These are phyloP conservation scores for Nadsonia commutata DNA, from an alignment of 1,139 yeast species.

Conservation along the genomic window DNA sequence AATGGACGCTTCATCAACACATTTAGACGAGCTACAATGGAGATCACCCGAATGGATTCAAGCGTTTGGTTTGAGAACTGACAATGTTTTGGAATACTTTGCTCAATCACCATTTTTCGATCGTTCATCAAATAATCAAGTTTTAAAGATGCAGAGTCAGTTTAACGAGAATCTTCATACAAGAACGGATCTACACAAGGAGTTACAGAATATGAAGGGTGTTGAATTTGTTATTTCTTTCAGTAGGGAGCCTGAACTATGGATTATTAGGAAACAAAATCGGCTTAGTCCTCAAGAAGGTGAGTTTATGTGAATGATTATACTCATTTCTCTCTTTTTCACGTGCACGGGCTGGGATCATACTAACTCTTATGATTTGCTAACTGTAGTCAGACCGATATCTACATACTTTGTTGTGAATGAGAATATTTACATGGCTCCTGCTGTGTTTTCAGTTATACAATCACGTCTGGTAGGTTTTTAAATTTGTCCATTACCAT, in stretches of 20 bases:
- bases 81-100: constrained; percentile 83
- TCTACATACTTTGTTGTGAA: constrained; percentile 80
- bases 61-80: constrained; percentile 62
- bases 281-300: constrained; percentile 36
- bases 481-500: no score
- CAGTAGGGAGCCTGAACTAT: constrained; percentile 77
- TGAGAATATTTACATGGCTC: constrained; percentile 87
- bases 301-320: neutral
- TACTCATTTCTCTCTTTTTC: no score
- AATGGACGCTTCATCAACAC: neutral
- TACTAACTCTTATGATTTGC: no score
- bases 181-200: constrained; percentile 27
- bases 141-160: constrained; percentile 88
- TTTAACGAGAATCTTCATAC: constrained; percentile 47
- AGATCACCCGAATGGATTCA: constrained; percentile 96
- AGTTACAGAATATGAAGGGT: constrained; percentile 68
- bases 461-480: constrained; percentile 32
- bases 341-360: no score
- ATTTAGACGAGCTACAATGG: constrained; percentile 85
- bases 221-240: constrained; percentile 65
- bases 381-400: constrained; percentile 30
- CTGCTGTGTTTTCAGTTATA: constrained; percentile 41
- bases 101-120: constrained; percentile 91
- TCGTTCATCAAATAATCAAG: constrained; percentile 86
- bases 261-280: constrained; percentile 77